These are phyloP conservation scores for Cladobotryum mycophilum DNA, from an alignment of 2,329 filamentous ascomycete genomes.

Conservation along the genomic window DNA sequence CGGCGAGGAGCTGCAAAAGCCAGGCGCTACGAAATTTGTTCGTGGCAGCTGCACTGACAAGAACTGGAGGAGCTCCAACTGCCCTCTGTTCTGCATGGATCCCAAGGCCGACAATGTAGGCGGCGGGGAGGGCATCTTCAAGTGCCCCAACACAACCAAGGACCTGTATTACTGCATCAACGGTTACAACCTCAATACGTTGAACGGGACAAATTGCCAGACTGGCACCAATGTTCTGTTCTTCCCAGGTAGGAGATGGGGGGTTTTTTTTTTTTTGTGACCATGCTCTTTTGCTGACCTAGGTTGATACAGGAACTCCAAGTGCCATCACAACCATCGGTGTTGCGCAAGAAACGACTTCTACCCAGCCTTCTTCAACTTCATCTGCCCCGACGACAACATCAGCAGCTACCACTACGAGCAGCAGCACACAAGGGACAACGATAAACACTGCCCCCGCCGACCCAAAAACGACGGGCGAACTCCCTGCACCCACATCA, in stretches of 20 bases:
- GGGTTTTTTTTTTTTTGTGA: too few relatives aligned
- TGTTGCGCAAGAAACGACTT: background rate
- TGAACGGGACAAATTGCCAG: background rate
- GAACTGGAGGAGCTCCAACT: conserved; percentile 24
- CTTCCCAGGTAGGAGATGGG: conserved; percentile 8
- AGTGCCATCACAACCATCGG: background rate
- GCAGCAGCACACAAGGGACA: background rate
- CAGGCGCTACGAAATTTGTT: conserved; percentile 19
- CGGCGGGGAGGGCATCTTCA: conserved; percentile 4
- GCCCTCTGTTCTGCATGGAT: conserved; percentile 26
- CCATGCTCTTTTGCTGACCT: too few relatives aligned
- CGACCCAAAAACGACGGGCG: too few relatives aligned
- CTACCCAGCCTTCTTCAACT: background rate
- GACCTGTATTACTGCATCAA: conserved; percentile 6
- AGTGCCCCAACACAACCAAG: background rate
- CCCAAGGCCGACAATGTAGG: background rate
- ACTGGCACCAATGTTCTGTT: background rate
- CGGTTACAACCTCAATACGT: background rate
- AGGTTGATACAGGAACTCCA: background rate
- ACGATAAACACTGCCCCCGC: background rate
- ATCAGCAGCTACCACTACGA: background rate
- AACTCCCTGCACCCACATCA: background rate
- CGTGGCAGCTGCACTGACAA: conserved; percentile 30
- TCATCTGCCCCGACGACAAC: background rate
- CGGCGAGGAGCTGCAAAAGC: conserved; percentile 17